Evolutionary conservation across 805 yeast genomes (phyloP).

Genomic region (Ogataea salicorniae): DNA sequence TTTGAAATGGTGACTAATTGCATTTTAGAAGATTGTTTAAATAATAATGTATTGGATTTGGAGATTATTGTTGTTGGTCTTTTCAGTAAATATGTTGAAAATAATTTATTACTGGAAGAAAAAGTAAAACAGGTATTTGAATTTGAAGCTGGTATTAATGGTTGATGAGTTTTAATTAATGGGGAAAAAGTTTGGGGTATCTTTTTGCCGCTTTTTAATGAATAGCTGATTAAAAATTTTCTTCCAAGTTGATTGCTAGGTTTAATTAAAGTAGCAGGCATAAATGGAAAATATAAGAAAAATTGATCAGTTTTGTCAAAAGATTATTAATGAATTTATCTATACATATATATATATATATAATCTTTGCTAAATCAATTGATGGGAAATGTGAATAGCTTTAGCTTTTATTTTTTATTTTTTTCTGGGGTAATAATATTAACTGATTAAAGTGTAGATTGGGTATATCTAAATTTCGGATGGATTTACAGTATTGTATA

Average conservation of each 20-base stretch:
- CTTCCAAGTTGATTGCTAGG: conserved; percentile 3
- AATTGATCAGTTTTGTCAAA: too few relatives aligned
- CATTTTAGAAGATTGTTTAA: conserved; percentile 8
- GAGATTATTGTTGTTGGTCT: neutral
- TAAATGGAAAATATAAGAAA: neutral
- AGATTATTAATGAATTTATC: too few relatives aligned
- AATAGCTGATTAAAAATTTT: conserved; percentile 1
- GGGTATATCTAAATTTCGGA: too few relatives aligned
- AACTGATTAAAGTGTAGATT: too few relatives aligned
- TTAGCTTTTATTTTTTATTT: too few relatives aligned
- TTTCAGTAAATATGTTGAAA: neutral
- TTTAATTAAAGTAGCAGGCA: neutral
- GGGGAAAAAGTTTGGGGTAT: neutral
- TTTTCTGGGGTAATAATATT: too few relatives aligned
- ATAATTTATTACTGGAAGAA: neutral
- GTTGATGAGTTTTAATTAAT: neutral
- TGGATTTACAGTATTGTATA: too few relatives aligned
- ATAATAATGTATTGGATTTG: neutral
- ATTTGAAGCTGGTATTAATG: neutral
- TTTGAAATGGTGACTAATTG: conserved; percentile 47
- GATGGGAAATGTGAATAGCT: too few relatives aligned
- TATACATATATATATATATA: too few relatives aligned
- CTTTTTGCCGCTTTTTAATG: neutral
- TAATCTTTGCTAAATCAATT: too few relatives aligned
- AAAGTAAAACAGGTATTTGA: neutral